phyloP scores from a whole-genome alignment of 768 basidiomycete genomes.

The Phallus indusiatus region DNA sequence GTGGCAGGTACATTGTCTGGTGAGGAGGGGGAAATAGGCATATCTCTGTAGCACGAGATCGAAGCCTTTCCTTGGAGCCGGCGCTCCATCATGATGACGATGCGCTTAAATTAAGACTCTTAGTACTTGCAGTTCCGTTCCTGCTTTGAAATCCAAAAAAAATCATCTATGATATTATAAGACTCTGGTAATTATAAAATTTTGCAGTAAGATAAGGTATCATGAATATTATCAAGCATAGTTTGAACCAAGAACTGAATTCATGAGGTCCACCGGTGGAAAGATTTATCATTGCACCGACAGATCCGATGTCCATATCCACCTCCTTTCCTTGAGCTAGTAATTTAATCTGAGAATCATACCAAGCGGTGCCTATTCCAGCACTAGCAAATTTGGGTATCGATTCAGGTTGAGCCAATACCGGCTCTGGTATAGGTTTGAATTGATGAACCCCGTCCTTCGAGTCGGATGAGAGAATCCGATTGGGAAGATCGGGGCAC shows the following conservation, averaged over 20 bases:
- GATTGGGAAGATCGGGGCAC: slow-evolving; percentile 48
- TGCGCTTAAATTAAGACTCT: background rate
- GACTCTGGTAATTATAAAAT: background rate
- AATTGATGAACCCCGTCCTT: slow-evolving; percentile 1
- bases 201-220: background rate
- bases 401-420: slow-evolving; percentile 21
- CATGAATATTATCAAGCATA: background rate
- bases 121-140: background rate
- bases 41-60: background rate
- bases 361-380: slow-evolving; percentile 57
- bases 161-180: background rate
- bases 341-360: slow-evolving; percentile 46
- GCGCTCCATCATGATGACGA: background rate
- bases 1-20: slow-evolving; percentile 8
- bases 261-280: background rate
- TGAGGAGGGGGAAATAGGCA: background rate
- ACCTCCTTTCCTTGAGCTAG: slow-evolving; percentile 26
- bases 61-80: background rate
- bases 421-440: slow-evolving; percentile 4
- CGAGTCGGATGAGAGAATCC: slow-evolving; percentile 1
- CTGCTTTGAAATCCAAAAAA: background rate
- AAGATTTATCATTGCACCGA: background rate
- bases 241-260: background rate
- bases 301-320: background rate
- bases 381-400: slow-evolving; percentile 58